Conservation (phyloP, 225 moss, liverwort and hornwort genomes). For the Polytrichum formosum region DNA sequence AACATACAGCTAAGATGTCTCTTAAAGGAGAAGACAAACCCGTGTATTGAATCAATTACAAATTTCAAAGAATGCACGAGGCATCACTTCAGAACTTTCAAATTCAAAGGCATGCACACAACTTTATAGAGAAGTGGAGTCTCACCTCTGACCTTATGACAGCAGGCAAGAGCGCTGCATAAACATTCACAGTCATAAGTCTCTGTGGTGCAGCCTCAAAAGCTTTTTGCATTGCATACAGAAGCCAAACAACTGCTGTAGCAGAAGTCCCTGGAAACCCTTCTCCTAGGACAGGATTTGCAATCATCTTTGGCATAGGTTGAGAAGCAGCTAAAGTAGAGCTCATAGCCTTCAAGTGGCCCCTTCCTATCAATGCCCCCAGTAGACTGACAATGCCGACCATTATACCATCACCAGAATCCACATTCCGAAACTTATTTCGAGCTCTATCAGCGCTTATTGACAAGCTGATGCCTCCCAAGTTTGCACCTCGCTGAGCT, state of each 20-base stretch:
- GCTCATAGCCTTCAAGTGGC: constrained; percentile 87
- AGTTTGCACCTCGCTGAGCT: constrained; percentile 76
- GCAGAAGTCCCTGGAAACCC: constrained; percentile 77
- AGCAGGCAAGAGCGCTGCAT: constrained; percentile 86
- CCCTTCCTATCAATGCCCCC: constrained; percentile 86
- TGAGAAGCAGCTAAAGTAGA: constrained; percentile 81
- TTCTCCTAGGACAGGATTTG: constrained; percentile 55
- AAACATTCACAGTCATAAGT: constrained; percentile 84
- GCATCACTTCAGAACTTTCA: no score
- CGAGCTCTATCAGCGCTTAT: constrained; percentile 92
- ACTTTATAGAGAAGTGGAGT: no score
- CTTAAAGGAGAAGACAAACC: no score
- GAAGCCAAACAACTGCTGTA: constrained; percentile 91
- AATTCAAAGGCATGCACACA: no score
- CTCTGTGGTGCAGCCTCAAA: constrained; percentile 84
- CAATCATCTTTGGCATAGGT: constrained; percentile 54
- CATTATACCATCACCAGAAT: constrained; percentile 96
- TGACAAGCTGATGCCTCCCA: constrained; percentile 95
- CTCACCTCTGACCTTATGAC: constrained; percentile 97
- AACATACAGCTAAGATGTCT: no score
- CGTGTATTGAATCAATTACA: no score
- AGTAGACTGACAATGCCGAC: constrained; percentile 92
- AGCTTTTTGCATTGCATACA: constrained; percentile 89
- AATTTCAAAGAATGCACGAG: no score
- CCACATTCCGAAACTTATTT: constrained; percentile 96